phyloP scores from a whole-genome alignment of 495 filamentous ascomycete genomes.

The Evansstolkia leycettana region DNA sequence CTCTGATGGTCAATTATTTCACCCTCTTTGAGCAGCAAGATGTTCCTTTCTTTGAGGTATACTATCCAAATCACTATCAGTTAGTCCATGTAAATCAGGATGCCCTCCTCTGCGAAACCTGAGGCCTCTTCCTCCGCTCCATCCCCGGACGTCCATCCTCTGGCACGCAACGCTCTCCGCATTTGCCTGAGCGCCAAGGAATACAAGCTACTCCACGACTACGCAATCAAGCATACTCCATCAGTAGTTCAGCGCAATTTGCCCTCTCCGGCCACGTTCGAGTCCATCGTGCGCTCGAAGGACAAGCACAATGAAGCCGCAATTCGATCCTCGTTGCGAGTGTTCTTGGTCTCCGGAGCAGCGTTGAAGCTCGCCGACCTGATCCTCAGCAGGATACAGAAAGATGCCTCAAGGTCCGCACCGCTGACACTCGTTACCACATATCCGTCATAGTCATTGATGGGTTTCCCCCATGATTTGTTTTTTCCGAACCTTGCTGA shows the following conservation, averaged over 20 bases:
- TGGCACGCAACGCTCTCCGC: conserved; percentile 60
- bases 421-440: neutral
- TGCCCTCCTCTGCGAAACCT: too few relatives aligned
- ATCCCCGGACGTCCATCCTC: conserved; percentile 8
- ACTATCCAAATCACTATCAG: too few relatives aligned
- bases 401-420: conserved; percentile 17
- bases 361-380: conserved; percentile 58
- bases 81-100: too few relatives aligned
- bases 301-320: conserved; percentile 72
- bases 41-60: too few relatives aligned
- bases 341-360: conserved; percentile 59
- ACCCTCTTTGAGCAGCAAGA: too few relatives aligned
- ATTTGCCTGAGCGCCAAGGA: conserved; percentile 77
- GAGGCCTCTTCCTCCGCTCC: neutral
- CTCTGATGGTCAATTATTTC: too few relatives aligned
- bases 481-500: neutral
- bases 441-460: neutral
- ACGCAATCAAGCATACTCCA: conserved; percentile 56
- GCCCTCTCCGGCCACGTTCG: conserved; percentile 42
- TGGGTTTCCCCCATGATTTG: too few relatives aligned
- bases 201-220: conserved; percentile 69
- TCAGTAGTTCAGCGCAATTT: conserved; percentile 42
- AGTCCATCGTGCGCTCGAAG: conserved; percentile 33
- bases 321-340: conserved; percentile 61
- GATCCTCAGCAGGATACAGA: conserved; percentile 36